Evolutionary conservation across 208 protist species (phyloP).

Genomic region (Endotrypanum monterogeii): DNA sequence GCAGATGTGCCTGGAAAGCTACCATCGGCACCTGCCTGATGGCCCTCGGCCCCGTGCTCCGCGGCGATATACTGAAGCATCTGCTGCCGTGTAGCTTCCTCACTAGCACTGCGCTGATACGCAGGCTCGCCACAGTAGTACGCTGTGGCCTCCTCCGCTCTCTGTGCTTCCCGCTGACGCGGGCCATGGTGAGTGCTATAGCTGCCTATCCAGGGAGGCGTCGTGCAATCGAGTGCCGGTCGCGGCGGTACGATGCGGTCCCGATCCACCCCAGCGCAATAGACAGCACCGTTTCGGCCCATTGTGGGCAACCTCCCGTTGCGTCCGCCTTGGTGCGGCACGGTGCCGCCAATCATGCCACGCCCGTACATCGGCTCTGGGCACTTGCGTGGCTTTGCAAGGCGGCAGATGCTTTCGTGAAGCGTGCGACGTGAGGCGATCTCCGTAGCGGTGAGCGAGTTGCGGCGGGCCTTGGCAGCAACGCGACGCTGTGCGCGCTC

Average conservation of each 20-base stretch:
- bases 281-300: constrained; percentile 54
- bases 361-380: constrained; percentile 26
- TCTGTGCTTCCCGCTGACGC: constrained; percentile 7
- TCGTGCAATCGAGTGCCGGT: constrained; percentile 27
- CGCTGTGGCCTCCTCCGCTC: constrained; percentile 23
- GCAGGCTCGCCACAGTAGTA: constrained; percentile 32
- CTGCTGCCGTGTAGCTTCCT: constrained; percentile 13
- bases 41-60: constrained; percentile 3
- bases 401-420: constrained; percentile 35
- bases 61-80: constrained; percentile 24
- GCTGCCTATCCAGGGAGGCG: constrained; percentile 70
- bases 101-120: constrained; percentile 5
- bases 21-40: not conserved
- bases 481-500: constrained; percentile 29
- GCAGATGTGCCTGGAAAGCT: not conserved
- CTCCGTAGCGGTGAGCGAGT: constrained; percentile 18
- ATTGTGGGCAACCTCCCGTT: constrained; percentile 38
- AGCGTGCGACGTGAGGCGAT: constrained; percentile 18
- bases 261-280: constrained; percentile 81
- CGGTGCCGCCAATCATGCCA: constrained; percentile 44
- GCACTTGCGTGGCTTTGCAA: constrained; percentile 50
- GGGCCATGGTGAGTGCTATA: constrained; percentile 53
- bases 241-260: constrained; percentile 73
- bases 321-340: constrained; percentile 43
- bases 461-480: constrained; percentile 3